Base-by-base conservation (phyloP, 345 rosid genomes). In the Garcia nutans region DNA sequence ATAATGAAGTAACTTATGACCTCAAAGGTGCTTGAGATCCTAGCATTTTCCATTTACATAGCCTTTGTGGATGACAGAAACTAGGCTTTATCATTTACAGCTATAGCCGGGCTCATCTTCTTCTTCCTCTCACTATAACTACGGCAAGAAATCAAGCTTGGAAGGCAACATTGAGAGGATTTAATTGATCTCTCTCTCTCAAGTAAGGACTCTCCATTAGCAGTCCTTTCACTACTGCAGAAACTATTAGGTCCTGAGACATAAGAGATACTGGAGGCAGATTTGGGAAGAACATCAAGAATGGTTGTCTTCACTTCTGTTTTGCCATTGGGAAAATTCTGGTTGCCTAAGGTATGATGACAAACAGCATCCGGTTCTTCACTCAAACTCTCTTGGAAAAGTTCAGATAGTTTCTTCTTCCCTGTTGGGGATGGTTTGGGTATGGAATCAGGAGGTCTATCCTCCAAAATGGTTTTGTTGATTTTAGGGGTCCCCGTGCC, bases 351-450 rank as follows among this genome's bases (percentile, higher is more conserved):
- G 15, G 77, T 71, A 33, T 75, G 76, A 63, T 57, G 80, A 54
- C 77, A 75, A 58, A 83, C 83, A 65, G 33, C 83, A n/a, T 69
- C 79, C 58, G 75, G 57, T 22, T 85, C 89, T n/a, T 63, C 90
- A 52, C 81, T 75, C 16, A 79, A 64, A 74, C 91, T 89, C 44
- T 93, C 93, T 68, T 54, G 83, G 73, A 96, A 96, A 57, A 96
- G 90, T 68, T 96, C 97, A 16, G 80, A 80, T 17, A 96, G 91
- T 75, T 89, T 92, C 81, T 87, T 94, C 82, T 86, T 88, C 63
- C 79, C 82, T 3, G 86, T 71, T 2, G 83, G 84, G 72, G 90
- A 74, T 41, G 84, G 86, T 63, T 85, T 87, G 3, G 87, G 84
- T 70, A 78, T 68, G 10, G 88, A 77, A 76, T 71, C 78, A 2